phyloP scores from a whole-genome alignment of 192 early-diverging fungal genomes.

The Coemansia sp. region DNA sequence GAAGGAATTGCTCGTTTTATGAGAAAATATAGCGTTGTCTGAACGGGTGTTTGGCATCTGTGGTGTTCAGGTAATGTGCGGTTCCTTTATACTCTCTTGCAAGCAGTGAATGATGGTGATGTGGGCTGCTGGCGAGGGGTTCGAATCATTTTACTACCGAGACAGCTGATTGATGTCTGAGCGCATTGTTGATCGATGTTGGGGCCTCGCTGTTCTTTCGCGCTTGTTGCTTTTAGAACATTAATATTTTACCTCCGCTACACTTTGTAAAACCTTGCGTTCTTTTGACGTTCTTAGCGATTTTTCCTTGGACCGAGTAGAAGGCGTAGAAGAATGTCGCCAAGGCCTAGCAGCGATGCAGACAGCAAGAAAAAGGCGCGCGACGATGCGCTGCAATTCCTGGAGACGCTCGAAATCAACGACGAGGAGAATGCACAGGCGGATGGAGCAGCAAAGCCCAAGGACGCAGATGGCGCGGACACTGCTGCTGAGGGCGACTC shows the following conservation, averaged over 20 bases:
- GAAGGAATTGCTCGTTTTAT: background rate
- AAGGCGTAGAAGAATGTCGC: constrained; percentile 21
- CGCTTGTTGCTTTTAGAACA: background rate
- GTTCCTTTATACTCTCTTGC: background rate
- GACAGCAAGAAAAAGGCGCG: constrained; percentile 49
- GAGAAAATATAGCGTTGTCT: background rate
- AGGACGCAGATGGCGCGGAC: background rate
- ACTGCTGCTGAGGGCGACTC: constrained; percentile 6
- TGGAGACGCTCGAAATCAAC: constrained; percentile 43
- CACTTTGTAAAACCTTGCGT: background rate
- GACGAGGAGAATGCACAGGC: constrained; percentile 22
- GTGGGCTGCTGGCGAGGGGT: background rate
- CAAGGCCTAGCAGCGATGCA: constrained; percentile 16
- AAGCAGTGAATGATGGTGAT: background rate
- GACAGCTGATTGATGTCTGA: background rate
- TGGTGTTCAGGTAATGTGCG: background rate
- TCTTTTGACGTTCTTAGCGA: background rate
- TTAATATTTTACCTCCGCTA: background rate
- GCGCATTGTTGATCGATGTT: background rate
- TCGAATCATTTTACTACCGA: background rate
- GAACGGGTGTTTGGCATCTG: background rate
- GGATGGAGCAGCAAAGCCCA: constrained; percentile 1
- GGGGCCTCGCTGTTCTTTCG: background rate
- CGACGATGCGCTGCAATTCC: constrained; percentile 53
- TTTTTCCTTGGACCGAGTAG: background rate